These are phyloP conservation scores for Cyclotella kingstonii DNA, from an alignment of 108 stramenopile genomes.

Conservation along the genomic window DNA sequence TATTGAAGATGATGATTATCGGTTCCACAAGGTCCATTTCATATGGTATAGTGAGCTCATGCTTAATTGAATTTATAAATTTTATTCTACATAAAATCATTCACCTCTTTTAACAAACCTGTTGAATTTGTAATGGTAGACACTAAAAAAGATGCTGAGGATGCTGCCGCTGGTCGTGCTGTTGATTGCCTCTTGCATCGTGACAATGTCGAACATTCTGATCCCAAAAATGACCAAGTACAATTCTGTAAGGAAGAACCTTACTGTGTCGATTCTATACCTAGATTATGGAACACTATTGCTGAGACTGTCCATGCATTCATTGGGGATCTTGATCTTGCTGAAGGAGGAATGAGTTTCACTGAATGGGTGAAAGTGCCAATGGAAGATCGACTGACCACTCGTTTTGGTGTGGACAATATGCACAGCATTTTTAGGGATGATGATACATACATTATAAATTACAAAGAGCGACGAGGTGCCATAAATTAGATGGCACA, in stretches of 20 bases:
- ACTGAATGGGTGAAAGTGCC: slow-evolving; percentile 1
- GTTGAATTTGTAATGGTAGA: slow-evolving; percentile 24
- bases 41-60: too few relatives aligned
- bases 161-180: slow-evolving; percentile 35
- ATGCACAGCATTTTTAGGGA: slow-evolving; percentile 4
- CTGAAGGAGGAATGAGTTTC: background rate
- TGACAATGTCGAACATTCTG: background rate
- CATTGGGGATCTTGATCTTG: background rate
- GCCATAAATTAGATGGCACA: too few relatives aligned
- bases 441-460: too few relatives aligned
- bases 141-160: slow-evolving; percentile 32
- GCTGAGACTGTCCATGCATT: slow-evolving; percentile 2
- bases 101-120: too few relatives aligned
- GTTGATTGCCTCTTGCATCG: slow-evolving; percentile 23
- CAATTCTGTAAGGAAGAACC: slow-evolving; percentile 11
- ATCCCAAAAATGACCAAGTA: background rate
- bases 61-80: too few relatives aligned
- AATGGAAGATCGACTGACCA: slow-evolving; percentile 3
- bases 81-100: too few relatives aligned
- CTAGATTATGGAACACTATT: slow-evolving; percentile 5
- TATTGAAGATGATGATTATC: background rate
- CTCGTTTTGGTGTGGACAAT: slow-evolving; percentile 2
- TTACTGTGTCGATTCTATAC: slow-evolving; percentile 3
- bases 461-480: too few relatives aligned
- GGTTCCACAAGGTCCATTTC: slow-evolving; percentile 6